Conservation (phyloP, 495 filamentous ascomycete species). For the Penicillium paxilli region DNA sequence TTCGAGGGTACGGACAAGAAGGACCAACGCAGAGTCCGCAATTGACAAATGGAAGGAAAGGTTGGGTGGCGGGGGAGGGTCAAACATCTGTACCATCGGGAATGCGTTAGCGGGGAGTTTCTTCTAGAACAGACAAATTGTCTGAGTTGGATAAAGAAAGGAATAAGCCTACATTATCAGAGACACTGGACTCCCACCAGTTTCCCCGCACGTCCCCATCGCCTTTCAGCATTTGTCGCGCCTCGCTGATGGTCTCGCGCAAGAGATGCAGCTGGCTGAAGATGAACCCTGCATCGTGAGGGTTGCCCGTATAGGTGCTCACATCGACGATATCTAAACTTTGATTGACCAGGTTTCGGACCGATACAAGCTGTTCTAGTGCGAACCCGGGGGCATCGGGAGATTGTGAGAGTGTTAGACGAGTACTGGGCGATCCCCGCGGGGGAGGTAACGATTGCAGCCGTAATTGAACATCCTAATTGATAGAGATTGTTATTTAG, state of each 20-base stretch:
- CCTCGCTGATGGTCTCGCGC: constrained; percentile 72
- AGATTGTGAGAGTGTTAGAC: constrained; percentile 54
- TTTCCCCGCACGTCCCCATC: constrained; percentile 49
- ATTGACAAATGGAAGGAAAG: constrained; percentile 77
- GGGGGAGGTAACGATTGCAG: constrained; percentile 47
- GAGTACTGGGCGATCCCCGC: constrained; percentile 47
- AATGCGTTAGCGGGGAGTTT: background rate
- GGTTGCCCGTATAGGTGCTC: constrained; percentile 65
- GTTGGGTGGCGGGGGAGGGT: constrained; percentile 56
- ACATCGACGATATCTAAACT: constrained; percentile 78
- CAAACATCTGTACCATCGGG: constrained; percentile 42
- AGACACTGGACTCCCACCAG: constrained; percentile 59
- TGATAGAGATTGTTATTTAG: background rate
- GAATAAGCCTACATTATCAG: constrained; percentile 46
- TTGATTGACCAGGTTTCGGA: constrained; percentile 73
- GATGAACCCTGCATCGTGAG: constrained; percentile 64
- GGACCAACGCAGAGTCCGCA: constrained; percentile 72
- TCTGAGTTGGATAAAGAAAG: background rate
- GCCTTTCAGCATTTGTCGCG: constrained; percentile 51
- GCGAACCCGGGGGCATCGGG: constrained; percentile 52
- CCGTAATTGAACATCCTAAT: constrained; percentile 52
- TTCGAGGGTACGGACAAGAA: constrained; percentile 79
- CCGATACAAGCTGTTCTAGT: constrained; percentile 67
- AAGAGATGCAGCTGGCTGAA: constrained; percentile 77
- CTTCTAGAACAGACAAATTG: background rate